These are phyloP conservation scores for Protomyces pachydermus DNA, from an alignment of 1,139 yeast genomes.

Conservation along the genomic window DNA sequence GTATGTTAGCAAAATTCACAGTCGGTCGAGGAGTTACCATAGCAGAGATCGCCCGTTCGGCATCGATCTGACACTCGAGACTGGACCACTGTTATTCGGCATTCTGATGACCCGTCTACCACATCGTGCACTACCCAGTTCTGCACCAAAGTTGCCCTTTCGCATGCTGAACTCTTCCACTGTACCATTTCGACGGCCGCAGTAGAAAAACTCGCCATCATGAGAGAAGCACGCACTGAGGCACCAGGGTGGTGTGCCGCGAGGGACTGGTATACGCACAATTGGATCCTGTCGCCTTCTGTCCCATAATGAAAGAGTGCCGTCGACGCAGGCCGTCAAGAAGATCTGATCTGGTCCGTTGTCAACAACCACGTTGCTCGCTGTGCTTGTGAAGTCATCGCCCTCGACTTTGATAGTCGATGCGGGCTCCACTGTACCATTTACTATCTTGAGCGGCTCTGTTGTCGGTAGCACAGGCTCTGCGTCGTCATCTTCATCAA, in stretches of 20 bases:
- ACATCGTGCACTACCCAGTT: slow-evolving; percentile 31
- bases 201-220: slow-evolving; percentile 72
- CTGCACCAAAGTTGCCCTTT: slow-evolving; percentile 51
- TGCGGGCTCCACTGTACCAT: background rate
- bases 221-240: slow-evolving; percentile 77
- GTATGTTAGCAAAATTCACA: background rate
- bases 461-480: slow-evolving; percentile 33
- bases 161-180: slow-evolving; percentile 72
- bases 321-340: slow-evolving; percentile 78
- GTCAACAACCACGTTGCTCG: background rate
- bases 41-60: slow-evolving; percentile 74
- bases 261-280: slow-evolving; percentile 55
- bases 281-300: slow-evolving; percentile 51
- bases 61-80: slow-evolving; percentile 70
- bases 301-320: slow-evolving; percentile 81
- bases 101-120: slow-evolving; percentile 54
- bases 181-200: slow-evolving; percentile 82
- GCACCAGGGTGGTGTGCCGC: slow-evolving; percentile 89
- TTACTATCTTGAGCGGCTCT: background rate
- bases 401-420: background rate
- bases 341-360: slow-evolving; percentile 44
- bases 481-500: slow-evolving; percentile 72
- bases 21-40: slow-evolving; percentile 35
- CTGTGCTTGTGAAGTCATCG: background rate
- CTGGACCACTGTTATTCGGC: slow-evolving; percentile 89